Evolutionary conservation across 495 filamentous ascomycete species (phyloP).

Genomic region (Lepraria neglecta): DNA sequence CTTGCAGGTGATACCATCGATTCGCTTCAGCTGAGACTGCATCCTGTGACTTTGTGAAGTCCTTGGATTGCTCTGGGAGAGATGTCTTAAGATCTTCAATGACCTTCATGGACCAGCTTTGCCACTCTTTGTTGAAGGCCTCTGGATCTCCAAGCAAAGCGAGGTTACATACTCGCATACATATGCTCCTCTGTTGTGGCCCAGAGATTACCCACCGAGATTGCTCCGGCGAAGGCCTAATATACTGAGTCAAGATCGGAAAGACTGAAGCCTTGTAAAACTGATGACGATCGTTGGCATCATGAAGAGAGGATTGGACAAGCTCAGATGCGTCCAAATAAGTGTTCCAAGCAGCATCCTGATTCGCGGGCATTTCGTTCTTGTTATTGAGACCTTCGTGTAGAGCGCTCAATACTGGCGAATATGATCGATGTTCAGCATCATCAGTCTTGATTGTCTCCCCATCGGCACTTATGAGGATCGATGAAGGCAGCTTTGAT

Average conservation of each 20-base stretch:
- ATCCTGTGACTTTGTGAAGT: slow-evolving; percentile 64
- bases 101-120: slow-evolving; percentile 47
- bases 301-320: slow-evolving; percentile 41
- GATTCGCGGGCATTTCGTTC: slow-evolving; percentile 65
- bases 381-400: slow-evolving; percentile 61
- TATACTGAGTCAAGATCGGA: slow-evolving; percentile 54
- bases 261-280: slow-evolving; percentile 46
- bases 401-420: slow-evolving; percentile 53
- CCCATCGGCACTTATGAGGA: slow-evolving; percentile 43
- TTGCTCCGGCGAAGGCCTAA: slow-evolving; percentile 42
- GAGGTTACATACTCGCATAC: slow-evolving; percentile 37
- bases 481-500: slow-evolving; percentile 47
- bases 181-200: slow-evolving; percentile 36
- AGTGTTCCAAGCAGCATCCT: slow-evolving; percentile 59
- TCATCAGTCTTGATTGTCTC: slow-evolving; percentile 36
- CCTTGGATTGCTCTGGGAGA: slow-evolving; percentile 69
- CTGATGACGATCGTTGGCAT: slow-evolving; percentile 41
- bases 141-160: slow-evolving; percentile 27
- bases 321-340: slow-evolving; percentile 57
- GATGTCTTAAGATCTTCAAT: slow-evolving; percentile 60
- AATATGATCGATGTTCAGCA: slow-evolving; percentile 30
- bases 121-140: slow-evolving; percentile 47
- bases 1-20: slow-evolving; percentile 57
- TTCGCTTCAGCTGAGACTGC: slow-evolving; percentile 52
- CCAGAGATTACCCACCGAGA: slow-evolving; percentile 46